Percentiles rank a stretch among this genome's conserved stretches.
Evolutionary conservation across 2,329 filamentous ascomycete genomes (phyloP).

Genomic region (Botrytis byssoidea): DNA sequence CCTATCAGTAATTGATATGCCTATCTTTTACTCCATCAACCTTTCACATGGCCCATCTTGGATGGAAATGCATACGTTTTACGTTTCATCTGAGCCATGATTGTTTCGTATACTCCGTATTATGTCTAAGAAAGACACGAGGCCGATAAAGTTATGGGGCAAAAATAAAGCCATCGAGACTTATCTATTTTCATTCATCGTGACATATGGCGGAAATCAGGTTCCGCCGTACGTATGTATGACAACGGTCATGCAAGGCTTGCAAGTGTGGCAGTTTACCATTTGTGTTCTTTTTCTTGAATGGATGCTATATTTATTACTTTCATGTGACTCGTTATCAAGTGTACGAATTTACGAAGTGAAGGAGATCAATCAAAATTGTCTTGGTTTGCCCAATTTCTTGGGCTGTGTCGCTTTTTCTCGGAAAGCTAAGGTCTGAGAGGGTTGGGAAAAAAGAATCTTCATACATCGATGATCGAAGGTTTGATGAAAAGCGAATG

Average conservation of each 20-base stretch:
- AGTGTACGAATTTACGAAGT: not conserved
- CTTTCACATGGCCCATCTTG: not conserved
- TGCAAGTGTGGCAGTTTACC: slow-evolving; percentile 20
- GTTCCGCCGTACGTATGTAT: not conserved
- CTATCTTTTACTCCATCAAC: not conserved
- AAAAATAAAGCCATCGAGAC: not conserved
- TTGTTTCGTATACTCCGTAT: slow-evolving; percentile 6
- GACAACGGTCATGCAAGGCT: slow-evolving; percentile 16
- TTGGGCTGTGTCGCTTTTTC: slow-evolving; percentile 11
- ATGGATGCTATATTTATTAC: not conserved
- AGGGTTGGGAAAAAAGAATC: not conserved
- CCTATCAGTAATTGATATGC: not conserved
- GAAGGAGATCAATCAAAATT: slow-evolving; percentile 2
- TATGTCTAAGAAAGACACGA: slow-evolving; percentile 8
- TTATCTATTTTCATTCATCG: not conserved
- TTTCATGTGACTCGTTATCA: slow-evolving; percentile 2
- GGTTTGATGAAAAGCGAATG: not conserved
- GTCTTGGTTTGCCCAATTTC: slow-evolving; percentile 3
- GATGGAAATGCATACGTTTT: slow-evolving; percentile 5
- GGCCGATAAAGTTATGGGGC: slow-evolving; percentile 9
- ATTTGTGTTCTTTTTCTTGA: slow-evolving; percentile 9
- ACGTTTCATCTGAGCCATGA: slow-evolving; percentile 7
- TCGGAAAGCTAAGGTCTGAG: slow-evolving; percentile 2
- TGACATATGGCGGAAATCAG: slow-evolving; percentile 6
- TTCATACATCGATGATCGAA: not conserved